phyloP scores from a whole-genome alignment of 768 basidiomycete species.

The Suillus weaverae region DNA sequence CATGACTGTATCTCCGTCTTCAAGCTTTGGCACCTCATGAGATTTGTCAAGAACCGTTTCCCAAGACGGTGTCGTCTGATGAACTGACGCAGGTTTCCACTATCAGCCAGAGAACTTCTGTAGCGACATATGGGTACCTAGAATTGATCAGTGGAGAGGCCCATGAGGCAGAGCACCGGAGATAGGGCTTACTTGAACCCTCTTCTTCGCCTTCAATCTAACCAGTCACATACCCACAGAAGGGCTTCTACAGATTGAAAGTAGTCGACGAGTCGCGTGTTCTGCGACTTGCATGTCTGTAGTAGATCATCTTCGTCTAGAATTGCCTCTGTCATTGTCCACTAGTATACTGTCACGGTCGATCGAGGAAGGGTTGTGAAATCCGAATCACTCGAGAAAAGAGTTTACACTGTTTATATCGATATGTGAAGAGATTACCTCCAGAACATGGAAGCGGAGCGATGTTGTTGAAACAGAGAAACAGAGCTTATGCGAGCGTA shows the following conservation, averaged over 20 bases:
- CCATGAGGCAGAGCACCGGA: conserved; percentile 7
- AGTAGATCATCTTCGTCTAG: conserved; percentile 92
- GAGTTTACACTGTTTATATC: conserved; percentile 1
- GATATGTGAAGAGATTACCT: conserved; percentile 33
- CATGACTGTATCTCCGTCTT: conserved; percentile 79
- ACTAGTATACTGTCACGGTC: conserved; percentile 72
- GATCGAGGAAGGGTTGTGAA: conserved; percentile 84
- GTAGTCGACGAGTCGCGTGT: conserved; percentile 84
- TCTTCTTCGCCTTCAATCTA: conserved; percentile 82
- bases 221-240: conserved; percentile 79
- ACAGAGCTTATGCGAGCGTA: neutral
- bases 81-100: conserved; percentile 83
- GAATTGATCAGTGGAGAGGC: conserved; percentile 1
- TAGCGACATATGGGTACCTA: conserved; percentile 90
- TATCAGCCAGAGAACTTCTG: conserved; percentile 93
- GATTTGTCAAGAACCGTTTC: conserved; percentile 82
- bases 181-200: conserved; percentile 63
- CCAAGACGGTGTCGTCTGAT: conserved; percentile 78
- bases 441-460: conserved; percentile 44
- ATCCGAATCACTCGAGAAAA: conserved; percentile 63
- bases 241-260: conserved; percentile 80
- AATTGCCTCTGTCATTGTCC: conserved; percentile 89
- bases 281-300: conserved; percentile 94
- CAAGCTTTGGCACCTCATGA: conserved; percentile 68
- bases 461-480: neutral